Evolutionary conservation across 768 basidiomycete genomes (phyloP).

Genomic region (Brasilioporus rufonigricans): DNA sequence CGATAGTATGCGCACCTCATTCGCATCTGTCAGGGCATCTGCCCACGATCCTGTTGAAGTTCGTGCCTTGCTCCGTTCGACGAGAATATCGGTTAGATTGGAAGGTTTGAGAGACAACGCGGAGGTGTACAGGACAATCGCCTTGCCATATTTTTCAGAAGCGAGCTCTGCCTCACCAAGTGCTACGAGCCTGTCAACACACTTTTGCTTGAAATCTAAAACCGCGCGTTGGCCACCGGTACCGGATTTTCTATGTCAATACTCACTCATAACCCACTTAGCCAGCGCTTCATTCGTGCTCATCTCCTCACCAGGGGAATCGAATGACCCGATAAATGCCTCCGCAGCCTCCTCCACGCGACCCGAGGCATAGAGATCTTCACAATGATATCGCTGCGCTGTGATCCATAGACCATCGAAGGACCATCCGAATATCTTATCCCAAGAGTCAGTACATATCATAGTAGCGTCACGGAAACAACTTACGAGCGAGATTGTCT

Average conservation of each 20-base stretch:
- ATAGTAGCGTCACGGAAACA: neutral
- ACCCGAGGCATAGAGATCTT: neutral
- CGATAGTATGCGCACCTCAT: neutral
- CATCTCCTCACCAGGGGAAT: neutral
- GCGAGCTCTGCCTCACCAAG: neutral
- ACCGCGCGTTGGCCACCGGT: neutral
- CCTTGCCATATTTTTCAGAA: neutral
- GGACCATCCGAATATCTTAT: neutral
- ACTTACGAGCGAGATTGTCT: neutral
- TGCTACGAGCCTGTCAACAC: neutral
- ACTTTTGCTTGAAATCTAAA: neutral
- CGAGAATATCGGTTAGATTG: neutral
- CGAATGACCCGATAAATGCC: neutral
- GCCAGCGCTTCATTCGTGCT: neutral
- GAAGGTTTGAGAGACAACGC: neutral
- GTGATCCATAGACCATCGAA: neutral
- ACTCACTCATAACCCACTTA: neutral
- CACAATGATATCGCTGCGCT: too few species aligned
- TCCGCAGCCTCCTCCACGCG: neutral
- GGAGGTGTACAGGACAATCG: conserved; percentile 3
- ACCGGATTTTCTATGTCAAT: neutral
- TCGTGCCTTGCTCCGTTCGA: neutral
- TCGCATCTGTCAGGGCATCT: neutral
- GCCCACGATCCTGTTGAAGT: too few species aligned
- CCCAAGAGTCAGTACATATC: neutral